Evolutionary conservation across 1,139 yeast genomes (phyloP).

Genomic region (Blastobotrys capitulatus): DNA sequence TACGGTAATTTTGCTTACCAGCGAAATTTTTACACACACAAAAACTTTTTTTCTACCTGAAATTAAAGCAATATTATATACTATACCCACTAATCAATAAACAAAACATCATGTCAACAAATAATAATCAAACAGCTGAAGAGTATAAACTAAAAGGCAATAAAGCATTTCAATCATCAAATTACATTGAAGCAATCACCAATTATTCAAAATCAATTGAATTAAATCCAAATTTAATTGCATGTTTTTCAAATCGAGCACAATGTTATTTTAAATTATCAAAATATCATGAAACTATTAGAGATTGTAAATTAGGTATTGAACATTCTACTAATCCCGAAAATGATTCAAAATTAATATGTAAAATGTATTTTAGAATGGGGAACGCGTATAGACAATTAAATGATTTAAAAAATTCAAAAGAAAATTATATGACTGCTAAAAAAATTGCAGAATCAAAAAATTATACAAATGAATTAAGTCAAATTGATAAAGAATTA

Average conservation of each 20-base stretch:
- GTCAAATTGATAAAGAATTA: slow-evolving; percentile 25
- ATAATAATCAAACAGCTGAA: too few species aligned
- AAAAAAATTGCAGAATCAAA: background rate
- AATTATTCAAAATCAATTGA: slow-evolving; percentile 70
- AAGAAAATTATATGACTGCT: slow-evolving; percentile 39
- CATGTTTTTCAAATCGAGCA: slow-evolving; percentile 81
- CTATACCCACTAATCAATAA: too few species aligned
- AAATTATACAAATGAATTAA: slow-evolving; percentile 13
- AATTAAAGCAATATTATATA: too few species aligned
- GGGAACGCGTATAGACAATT: slow-evolving; percentile 44
- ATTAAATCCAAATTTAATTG: slow-evolving; percentile 53
- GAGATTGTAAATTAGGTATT: slow-evolving; percentile 53
- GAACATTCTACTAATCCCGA: slow-evolving; percentile 6
- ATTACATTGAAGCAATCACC: slow-evolving; percentile 58
- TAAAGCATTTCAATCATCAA: slow-evolving; percentile 16
- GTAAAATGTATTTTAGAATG: slow-evolving; percentile 55
- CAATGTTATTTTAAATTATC: slow-evolving; percentile 60
- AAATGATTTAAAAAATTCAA: slow-evolving; percentile 35
- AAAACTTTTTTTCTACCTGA: too few species aligned
- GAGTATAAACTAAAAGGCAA: slow-evolving; percentile 8
- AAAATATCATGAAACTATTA: slow-evolving; percentile 47
- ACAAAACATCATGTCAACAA: too few species aligned
- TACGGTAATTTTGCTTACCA: too few species aligned
- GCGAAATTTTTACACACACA: too few species aligned
- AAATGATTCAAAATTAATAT: slow-evolving; percentile 27